A percentile compares a stretch with the other conserved stretches of the same genome.
Evolutionary conservation across 805 yeast species (phyloP).

Genomic region (Suhomyces sp.): DNA sequence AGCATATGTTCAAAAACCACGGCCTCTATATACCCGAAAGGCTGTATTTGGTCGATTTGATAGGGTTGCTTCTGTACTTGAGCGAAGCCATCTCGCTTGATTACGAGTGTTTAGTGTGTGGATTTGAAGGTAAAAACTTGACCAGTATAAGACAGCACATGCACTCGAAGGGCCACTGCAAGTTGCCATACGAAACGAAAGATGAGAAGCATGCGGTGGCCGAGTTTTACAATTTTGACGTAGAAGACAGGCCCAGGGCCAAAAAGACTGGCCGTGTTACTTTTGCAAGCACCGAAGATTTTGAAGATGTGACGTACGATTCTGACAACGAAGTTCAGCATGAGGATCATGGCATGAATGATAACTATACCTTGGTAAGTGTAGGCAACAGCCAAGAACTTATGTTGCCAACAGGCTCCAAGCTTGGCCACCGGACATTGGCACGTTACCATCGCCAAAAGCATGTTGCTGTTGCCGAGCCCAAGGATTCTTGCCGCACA

Average conservation of each 20-base stretch:
- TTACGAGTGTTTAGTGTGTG: conserved; percentile 44
- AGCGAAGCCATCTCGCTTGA: conserved; percentile 38
- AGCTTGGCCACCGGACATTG: conserved; percentile 78
- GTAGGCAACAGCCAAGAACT: conserved; percentile 60
- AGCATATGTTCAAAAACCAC: conserved; percentile 44
- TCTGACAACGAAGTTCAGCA: conserved; percentile 12
- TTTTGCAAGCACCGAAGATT: conserved; percentile 6
- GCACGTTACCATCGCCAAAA: conserved; percentile 71
- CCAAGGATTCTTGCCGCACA: conserved; percentile 67
- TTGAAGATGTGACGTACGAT: conserved; percentile 2
- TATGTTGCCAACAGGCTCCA: conserved; percentile 71
- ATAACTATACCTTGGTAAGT: conserved; percentile 31
- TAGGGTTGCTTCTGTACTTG: conserved; percentile 37
- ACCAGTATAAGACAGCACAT: conserved; percentile 45
- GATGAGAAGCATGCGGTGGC: conserved; percentile 34
- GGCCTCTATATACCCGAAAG: conserved; percentile 47
- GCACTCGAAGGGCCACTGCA: conserved; percentile 43
- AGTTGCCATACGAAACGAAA: conserved; percentile 42
- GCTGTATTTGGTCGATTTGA: conserved; percentile 33
- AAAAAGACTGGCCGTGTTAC: neutral
- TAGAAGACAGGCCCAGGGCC: conserved; percentile 11
- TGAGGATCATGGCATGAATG: conserved; percentile 14
- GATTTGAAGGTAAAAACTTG: conserved; percentile 39
- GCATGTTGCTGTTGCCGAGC: conserved; percentile 22
- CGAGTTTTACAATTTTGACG: conserved; percentile 38